Base-by-base conservation (phyloP, 768 basidiomycete genomes). In the Lentinula raphanica region DNA sequence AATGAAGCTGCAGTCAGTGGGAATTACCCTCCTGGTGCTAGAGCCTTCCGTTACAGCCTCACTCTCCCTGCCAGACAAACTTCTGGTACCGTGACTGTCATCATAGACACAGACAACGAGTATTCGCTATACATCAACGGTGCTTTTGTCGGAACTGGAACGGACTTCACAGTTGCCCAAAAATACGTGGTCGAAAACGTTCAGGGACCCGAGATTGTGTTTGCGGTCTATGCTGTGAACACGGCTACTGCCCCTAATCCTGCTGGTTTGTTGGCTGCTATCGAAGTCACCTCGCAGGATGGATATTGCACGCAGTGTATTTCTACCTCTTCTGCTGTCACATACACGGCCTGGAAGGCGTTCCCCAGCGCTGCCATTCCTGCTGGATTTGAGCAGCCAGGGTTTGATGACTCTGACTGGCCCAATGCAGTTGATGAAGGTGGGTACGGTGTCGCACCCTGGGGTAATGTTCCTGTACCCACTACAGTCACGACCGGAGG, bases 61-160 rank as follows among this genome's bases (percentile, higher is more conserved):
- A 44, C 55, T n/a, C 54, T 61, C 9, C 58, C 68, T 5, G 56
- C 44, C 12, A 67, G 68, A 7, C 68, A 70, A 56, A 61, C 58
- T 9, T 49, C 68, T 2, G 60, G 62, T n/a, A 63, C 59, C 1
- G 69, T 68, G 0, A 40, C 32, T 1, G 59, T 69, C 21, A 46
- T 70, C 4, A 39, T 70, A 11, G 68, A 68, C 15, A 69, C 64
- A 1, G 71, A 72, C 60, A 63, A 72, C 54, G 55, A 50, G 9
- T 72, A 70, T 57, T 51, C 63, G 5, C 45, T 71, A 4, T 71
- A 67, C 49, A 63, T 69, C 55, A 66, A 70, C 49, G 71, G 71
- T 8, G 56, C n/a, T 6, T 25, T 58, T 11, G 57, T 69, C 56
- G 67, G 64, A n/a, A 46, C 62, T 15, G 57, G 57, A 8, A 51